Evolutionary conservation across 441 rosid genomes (phyloP), one percentile per base, ranked within the genome.

Genomic region (Croton setiger): DNA sequence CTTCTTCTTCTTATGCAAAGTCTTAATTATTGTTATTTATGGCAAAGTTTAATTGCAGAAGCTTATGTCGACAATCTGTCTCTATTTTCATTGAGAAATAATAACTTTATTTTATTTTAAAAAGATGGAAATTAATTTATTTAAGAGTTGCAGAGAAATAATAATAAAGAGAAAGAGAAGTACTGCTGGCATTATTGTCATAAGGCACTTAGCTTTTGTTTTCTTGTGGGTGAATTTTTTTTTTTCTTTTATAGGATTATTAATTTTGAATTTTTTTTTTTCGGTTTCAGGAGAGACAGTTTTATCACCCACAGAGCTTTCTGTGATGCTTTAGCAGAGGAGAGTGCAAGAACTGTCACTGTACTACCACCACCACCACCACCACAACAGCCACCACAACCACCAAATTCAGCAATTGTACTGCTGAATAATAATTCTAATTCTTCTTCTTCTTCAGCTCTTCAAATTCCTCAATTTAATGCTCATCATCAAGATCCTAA

Each of bases 271-370:
- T 49, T 68, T 52, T 31, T 44, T 17, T 35, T 65, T 52, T 9
- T 36, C 45, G 17, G 31, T 59, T 41, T 18, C 84, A 83, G 86
- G 86, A 76, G 84, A 64, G 86, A 83, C 68, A 83, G 86, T 60
- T 83, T 83, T 76, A 78, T 83, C 2, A 83, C 84, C 10, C 86
- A 83, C 74, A 81, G 84, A 68, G 86, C 86, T 4, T 83, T 83
- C 69, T 83, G 86, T 71, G 86, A 83, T 67, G 86, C 86, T 53
- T 70, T 83, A 59, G 84, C 86, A 53, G 86, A 80, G 68, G 94
- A 91, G 57, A 86, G 87, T 39, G 81, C 84, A 43, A 85, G 87
- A 71, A 76, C 83, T 63, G 80, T 83, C 39, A 60, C 76, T 68
- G 67, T 39, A 53, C 51, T 37, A 53, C 55, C 76, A 57, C 72